Conservation (phyloP, 1,139 yeast species). For the Saccharomyces pastorianus region DNA sequence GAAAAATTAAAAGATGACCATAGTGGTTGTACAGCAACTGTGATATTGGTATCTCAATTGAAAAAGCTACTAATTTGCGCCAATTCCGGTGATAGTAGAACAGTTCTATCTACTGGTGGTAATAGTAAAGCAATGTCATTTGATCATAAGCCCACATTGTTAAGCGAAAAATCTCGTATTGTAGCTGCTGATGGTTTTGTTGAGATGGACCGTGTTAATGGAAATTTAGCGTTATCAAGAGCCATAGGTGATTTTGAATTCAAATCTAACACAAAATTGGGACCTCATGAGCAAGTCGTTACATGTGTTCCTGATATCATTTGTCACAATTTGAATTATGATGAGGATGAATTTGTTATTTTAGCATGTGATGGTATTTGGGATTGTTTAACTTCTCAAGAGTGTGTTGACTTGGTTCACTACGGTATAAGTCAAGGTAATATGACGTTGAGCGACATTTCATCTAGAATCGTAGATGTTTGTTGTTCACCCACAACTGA, state of each 20-base stretch:
- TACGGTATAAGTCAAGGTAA: conserved; percentile 73
- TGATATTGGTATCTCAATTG: conserved; percentile 50
- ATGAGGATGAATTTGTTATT: conserved; percentile 76
- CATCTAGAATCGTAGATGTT: conserved; percentile 87
- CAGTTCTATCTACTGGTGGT: conserved; percentile 79
- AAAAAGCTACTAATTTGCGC: conserved; percentile 50
- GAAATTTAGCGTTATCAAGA: conserved; percentile 88
- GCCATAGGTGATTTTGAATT: conserved; percentile 97
- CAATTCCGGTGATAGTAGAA: conserved; percentile 95
- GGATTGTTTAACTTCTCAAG: conserved; percentile 94
- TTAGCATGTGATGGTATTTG: conserved; percentile 98
- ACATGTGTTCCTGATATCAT: conserved; percentile 90
- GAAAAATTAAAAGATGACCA: conserved; percentile 60
- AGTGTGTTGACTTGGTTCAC: conserved; percentile 88
- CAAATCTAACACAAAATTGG: conserved; percentile 67
- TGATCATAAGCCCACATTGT: conserved; percentile 94
- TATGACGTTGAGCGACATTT: conserved; percentile 54
- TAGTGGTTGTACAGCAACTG: conserved; percentile 95
- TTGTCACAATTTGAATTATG: conserved; percentile 57
- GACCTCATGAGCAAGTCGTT: conserved; percentile 94
- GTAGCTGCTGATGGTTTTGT: conserved; percentile 96
- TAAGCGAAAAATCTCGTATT: conserved; percentile 88
- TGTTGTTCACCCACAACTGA: conserved; percentile 92
- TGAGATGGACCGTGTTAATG: conserved; percentile 94
- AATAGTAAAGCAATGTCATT: conserved; percentile 82